Base-by-base conservation (phyloP, 768 basidiomycete genomes). In the Amanita pallidorosea region DNA sequence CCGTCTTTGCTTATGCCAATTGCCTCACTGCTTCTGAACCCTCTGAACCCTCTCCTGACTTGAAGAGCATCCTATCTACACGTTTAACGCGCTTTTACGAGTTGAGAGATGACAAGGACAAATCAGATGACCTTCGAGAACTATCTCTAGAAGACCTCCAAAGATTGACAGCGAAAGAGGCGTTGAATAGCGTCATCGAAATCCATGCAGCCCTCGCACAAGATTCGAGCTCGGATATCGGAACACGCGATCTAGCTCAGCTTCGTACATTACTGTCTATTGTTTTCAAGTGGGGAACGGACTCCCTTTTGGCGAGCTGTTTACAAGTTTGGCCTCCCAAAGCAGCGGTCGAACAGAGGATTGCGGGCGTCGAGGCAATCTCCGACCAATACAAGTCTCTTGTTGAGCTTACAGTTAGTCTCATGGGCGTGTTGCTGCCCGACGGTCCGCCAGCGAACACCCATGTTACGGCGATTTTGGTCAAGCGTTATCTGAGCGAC, bases 201-300 rank as follows among this genome's bases (percentile, higher is more conserved):
- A 65, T 80, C 22, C 81, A 85, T 52, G 46, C 52, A 8, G 58
- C 75, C 15, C 62, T 81, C 9, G 51, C 36, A 50, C 51, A 36
- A 54, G 53, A 34, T 53, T 18, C 36, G 42, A 20, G 45, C 42
- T 57, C 20, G 41, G 20, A 27, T 41, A 33, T 31, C 51, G 88
- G 86, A 0, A 76, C 81, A 1, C 76, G 83, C 46, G 88, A 91
- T 63, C 61, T 88, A 27, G 65, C 70, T 5, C 66, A 77, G 53
- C 61, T 90, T 2, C 75, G 81, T 20, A 83, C 80, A 0, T 69
- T 89, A 27, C 60, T 86, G 13, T 76, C 83, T 12, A 73, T 90
- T 53, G 61, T 76, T 23, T 85, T 90, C 60, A 81, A 79, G 56
- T 88, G 87, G 88, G 83, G 78, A 6, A 62, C 79, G 2, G 74